phyloP scores from a whole-genome alignment of 2,329 filamentous ascomycete species.

The Alternaria novae-zelandiae region DNA sequence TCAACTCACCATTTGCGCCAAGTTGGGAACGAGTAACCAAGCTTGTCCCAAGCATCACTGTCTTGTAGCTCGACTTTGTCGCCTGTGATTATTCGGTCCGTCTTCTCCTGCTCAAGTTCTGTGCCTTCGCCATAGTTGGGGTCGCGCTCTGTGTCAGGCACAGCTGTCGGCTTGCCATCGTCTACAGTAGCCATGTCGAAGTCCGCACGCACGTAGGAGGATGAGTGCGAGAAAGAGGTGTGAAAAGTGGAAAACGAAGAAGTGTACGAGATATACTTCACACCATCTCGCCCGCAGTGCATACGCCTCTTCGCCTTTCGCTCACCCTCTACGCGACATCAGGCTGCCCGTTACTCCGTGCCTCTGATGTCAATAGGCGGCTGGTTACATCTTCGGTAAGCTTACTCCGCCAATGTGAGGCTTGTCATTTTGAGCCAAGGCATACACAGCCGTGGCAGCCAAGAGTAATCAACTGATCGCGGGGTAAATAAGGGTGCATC shows the following conservation, averaged over 20 bases:
- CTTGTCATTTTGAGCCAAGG: constrained; percentile 22
- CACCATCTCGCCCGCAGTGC: neutral
- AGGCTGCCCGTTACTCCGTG: constrained; percentile 1
- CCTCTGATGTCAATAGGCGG: constrained; percentile 23
- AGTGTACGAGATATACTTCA: neutral
- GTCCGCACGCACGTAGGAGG: neutral
- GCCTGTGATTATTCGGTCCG: constrained; percentile 30
- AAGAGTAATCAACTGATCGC: constrained; percentile 14
- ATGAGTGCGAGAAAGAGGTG: no score
- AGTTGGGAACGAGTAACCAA: constrained; percentile 54
- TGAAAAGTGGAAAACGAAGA: neutral
- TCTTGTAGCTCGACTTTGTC: constrained; percentile 48
- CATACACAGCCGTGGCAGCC: constrained; percentile 15
- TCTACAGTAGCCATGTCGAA: constrained; percentile 17
- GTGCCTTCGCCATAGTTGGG: constrained; percentile 26
- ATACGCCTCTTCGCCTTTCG: neutral
- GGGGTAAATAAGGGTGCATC: constrained; percentile 16
- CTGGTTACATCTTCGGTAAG: constrained; percentile 16
- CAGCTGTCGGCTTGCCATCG: constrained; percentile 16
- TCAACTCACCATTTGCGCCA: constrained; percentile 52
- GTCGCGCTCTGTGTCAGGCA: constrained; percentile 33
- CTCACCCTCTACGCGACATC: neutral
- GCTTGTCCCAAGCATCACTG: constrained; percentile 48
- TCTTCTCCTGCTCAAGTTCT: constrained; percentile 20
- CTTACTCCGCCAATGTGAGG: constrained; percentile 23